Base-by-base conservation (phyloP, 2,329 filamentous ascomycete genomes). In the Fusarium temperatum region DNA sequence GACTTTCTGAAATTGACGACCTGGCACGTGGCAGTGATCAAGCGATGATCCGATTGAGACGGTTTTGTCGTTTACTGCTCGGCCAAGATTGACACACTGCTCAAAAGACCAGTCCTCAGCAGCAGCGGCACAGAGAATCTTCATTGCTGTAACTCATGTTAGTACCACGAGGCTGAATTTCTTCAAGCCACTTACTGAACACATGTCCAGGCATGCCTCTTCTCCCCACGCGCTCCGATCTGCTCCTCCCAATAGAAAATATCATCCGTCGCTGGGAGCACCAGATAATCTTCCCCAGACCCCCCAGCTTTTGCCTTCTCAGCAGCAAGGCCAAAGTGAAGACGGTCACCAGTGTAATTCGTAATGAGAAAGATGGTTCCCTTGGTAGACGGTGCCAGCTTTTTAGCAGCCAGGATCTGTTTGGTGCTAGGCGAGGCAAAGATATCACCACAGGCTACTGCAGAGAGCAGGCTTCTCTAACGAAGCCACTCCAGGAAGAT, bases 11-110 rank as follows among this genome's bases (percentile, higher is more conserved):
- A 13, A 45, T 26, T 26, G 42, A 0, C 15, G 17, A 26, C 42
- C 42, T 8, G n/a, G 42, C 5, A 45, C n/a, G 17, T 45, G n/a
- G 42, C 42, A 45, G 1, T 45, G 17, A 2, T 26, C 42, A 1
- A 45, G 42, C 15, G n/a, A 45, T 18, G 42, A 45, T 45, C 42
- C 42, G 11, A 45, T 45, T 3, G 42, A 45, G n/a, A 26, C n/a
- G 1, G n/a, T 18, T 11, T 13, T 26, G 0, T 45, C 42, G 5
- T 45, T 45, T 0, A 45, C 42, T 13, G 42, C 42, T 45, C 17
- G n/a, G 0, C n/a, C 42, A 0, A 45, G 3, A 0, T 13, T 9
- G 6, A 45, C 42, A 0, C 42, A 45, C 11, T 45, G 7, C 8
- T 45, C 42, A 26, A 45, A 45, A 24, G n/a, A 26, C 42, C 42